These are phyloP conservation scores for Ormosia semicastrata DNA, from an alignment of 306 rosid genomes.

Conservation along the genomic window DNA sequence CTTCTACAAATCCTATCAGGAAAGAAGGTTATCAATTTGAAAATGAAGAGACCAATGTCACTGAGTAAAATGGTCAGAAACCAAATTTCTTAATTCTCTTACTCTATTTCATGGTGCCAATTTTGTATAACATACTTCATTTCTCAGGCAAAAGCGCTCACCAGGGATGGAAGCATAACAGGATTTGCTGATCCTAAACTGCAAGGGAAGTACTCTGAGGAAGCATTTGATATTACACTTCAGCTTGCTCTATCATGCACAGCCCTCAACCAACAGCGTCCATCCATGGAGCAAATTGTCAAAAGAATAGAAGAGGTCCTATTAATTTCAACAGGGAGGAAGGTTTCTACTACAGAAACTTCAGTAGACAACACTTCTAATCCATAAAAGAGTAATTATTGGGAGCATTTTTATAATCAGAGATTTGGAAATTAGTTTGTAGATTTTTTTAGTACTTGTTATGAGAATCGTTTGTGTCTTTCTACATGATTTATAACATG, in stretches of 20 bases:
- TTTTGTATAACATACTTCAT: constrained; percentile 14
- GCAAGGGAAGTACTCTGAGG: constrained; percentile 35
- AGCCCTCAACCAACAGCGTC: constrained; percentile 34
- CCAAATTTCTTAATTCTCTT: background rate
- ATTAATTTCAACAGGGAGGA: constrained; percentile 25
- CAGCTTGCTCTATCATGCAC: constrained; percentile 49
- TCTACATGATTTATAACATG: background rate
- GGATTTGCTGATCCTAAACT: constrained; percentile 45
- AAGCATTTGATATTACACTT: constrained; percentile 42
- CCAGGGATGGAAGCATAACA: constrained; percentile 28
- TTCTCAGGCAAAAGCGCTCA: constrained; percentile 36
- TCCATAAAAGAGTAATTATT: background rate
- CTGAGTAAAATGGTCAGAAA: constrained; percentile 50
- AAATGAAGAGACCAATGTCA: constrained; percentile 53
- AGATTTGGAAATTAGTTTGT: background rate
- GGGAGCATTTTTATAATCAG: background rate
- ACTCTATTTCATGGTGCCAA: background rate
- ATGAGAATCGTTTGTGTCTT: background rate
- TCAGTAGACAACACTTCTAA: constrained; percentile 3
- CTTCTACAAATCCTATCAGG: constrained; percentile 70
- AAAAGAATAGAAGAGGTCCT: constrained; percentile 38
- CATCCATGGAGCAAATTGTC: constrained; percentile 42
- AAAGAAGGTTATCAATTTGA: constrained; percentile 56
- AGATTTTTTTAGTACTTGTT: background rate
- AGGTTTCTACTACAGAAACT: constrained; percentile 26